Evolutionary conservation across 2,329 filamentous ascomycete genomes (phyloP).

Genomic region (Cryphonectria nitschkei): DNA sequence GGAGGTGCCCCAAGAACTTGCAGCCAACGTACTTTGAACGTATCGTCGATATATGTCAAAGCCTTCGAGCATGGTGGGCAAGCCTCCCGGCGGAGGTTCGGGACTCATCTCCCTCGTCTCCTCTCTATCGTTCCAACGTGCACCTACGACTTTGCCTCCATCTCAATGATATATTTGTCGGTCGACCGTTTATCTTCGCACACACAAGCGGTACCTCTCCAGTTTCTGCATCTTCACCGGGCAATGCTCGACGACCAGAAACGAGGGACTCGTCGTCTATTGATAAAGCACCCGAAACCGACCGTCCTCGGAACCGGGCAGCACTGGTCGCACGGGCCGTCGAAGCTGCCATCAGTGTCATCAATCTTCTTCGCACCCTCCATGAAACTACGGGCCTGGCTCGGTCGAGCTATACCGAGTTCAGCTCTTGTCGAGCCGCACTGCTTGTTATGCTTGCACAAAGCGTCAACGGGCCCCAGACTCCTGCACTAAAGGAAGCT

Average conservation of each 20-base stretch:
- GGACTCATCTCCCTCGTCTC: conserved; percentile 45
- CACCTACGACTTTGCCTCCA: conserved; percentile 58
- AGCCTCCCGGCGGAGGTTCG: conserved; percentile 43
- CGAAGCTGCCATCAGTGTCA: conserved; percentile 54
- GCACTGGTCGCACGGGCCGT: conserved; percentile 55
- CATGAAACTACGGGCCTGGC: conserved; percentile 56
- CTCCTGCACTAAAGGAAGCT: conserved; percentile 11
- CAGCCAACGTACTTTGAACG: conserved; percentile 45
- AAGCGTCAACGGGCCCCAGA: conserved; percentile 20
- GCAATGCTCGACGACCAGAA: conserved; percentile 3
- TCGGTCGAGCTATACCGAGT: conserved; percentile 59
- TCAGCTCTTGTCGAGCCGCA: conserved; percentile 58
- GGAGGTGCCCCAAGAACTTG: conserved; percentile 43
- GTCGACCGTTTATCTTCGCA: conserved; percentile 56
- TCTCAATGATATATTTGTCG: conserved; percentile 56
- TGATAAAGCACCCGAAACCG: conserved; percentile 4
- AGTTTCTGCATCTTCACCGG: conserved; percentile 13
- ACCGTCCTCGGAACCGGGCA: conserved; percentile 25
- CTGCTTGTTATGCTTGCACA: conserved; percentile 47
- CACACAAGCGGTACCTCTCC: conserved; percentile 26
- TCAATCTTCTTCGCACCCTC: conserved; percentile 54
- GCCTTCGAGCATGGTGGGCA: conserved; percentile 47
- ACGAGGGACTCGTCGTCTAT: neutral
- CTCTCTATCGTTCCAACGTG: conserved; percentile 51
- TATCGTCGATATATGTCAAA: conserved; percentile 42